These are phyloP conservation scores for Metschnikowia reukaufii DNA, from an alignment of 805 yeast genomes.

Conservation along the genomic window DNA sequence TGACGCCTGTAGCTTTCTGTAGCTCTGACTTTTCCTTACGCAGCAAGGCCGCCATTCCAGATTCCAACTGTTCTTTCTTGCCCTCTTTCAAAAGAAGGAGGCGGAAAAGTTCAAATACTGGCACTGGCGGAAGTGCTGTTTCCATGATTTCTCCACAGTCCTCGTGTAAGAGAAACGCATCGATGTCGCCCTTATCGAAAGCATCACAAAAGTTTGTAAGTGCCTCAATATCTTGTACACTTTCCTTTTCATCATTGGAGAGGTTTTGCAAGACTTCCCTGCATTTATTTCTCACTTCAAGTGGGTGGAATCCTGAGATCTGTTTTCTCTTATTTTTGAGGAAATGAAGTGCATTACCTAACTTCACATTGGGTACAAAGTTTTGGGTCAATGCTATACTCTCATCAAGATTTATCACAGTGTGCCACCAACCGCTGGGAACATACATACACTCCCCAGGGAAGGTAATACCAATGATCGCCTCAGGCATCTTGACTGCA, in stretches of 20 bases:
- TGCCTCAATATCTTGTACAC: conserved; percentile 16
- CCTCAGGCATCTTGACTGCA: conserved; percentile 52
- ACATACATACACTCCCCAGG: conserved; percentile 86
- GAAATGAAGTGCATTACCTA: conserved; percentile 64
- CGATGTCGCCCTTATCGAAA: conserved; percentile 26
- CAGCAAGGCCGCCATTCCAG: conserved; percentile 33
- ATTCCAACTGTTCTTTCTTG: conserved; percentile 31
- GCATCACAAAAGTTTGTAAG: conserved; percentile 29
- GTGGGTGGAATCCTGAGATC: conserved; percentile 74
- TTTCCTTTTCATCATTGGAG: conserved; percentile 6
- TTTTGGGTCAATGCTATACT: conserved; percentile 88
- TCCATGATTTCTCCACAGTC: conserved; percentile 60
- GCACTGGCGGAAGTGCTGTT: conserved; percentile 43
- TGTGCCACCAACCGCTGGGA: conserved; percentile 98
- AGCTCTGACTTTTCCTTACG: conserved; percentile 32
- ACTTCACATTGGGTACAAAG: conserved; percentile 68
- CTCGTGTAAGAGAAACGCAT: conserved; percentile 41
- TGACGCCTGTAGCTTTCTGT: conserved; percentile 34
- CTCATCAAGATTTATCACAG: conserved; percentile 81
- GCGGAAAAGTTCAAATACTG: conserved; percentile 61
- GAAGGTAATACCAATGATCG: conserved; percentile 66
- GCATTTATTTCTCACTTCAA: conserved; percentile 44
- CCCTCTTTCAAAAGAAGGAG: conserved; percentile 47
- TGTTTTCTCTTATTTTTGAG: conserved; percentile 67
- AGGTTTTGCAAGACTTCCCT: conserved; percentile 20